phyloP scores from a whole-genome alignment of 2,329 filamentous ascomycete genomes.

The Xylaria sp. region DNA sequence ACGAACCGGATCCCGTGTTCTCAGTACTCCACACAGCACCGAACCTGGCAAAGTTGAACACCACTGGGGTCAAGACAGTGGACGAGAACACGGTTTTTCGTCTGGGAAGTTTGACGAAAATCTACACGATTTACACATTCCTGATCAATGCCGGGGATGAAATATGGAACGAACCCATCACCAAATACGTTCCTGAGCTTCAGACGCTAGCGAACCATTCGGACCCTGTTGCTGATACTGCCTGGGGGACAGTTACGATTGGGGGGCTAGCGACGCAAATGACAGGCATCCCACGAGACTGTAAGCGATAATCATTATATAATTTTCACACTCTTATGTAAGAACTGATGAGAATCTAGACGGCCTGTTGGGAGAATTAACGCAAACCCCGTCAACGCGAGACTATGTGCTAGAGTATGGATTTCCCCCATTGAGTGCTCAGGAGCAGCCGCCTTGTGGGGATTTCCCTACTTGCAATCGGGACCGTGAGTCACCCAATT shows the following conservation, averaged over 20 bases:
- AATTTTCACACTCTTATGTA: not conserved
- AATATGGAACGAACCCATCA: slow-evolving; percentile 48
- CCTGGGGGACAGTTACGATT: slow-evolving; percentile 51
- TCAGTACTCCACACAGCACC: slow-evolving; percentile 53
- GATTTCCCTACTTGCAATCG: slow-evolving; percentile 45
- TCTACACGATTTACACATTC: slow-evolving; percentile 54
- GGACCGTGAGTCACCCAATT: slow-evolving; percentile 40
- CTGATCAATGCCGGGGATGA: slow-evolving; percentile 49
- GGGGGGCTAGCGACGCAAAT: slow-evolving; percentile 47
- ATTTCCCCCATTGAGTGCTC: slow-evolving; percentile 46
- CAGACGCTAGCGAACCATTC: slow-evolving; percentile 42
- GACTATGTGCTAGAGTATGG: slow-evolving; percentile 45
- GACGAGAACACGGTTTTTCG: slow-evolving; percentile 57
- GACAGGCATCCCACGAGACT: slow-evolving; percentile 47
- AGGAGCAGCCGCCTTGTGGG: slow-evolving; percentile 46
- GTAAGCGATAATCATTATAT: slow-evolving; percentile 27
- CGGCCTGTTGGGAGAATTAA: slow-evolving; percentile 47
- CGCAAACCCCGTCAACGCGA: slow-evolving; percentile 42
- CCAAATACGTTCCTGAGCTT: slow-evolving; percentile 48
- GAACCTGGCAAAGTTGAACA: slow-evolving; percentile 41
- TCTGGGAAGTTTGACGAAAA: slow-evolving; percentile 56
- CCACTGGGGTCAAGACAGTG: slow-evolving; percentile 51
- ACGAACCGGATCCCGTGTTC: slow-evolving; percentile 49
- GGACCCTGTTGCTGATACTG: slow-evolving; percentile 43
- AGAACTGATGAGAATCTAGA: slow-evolving; percentile 36